These are phyloP conservation scores for Xanthoparmelia taractica DNA, from an alignment of 495 filamentous ascomycete species.

Conservation along the genomic window DNA sequence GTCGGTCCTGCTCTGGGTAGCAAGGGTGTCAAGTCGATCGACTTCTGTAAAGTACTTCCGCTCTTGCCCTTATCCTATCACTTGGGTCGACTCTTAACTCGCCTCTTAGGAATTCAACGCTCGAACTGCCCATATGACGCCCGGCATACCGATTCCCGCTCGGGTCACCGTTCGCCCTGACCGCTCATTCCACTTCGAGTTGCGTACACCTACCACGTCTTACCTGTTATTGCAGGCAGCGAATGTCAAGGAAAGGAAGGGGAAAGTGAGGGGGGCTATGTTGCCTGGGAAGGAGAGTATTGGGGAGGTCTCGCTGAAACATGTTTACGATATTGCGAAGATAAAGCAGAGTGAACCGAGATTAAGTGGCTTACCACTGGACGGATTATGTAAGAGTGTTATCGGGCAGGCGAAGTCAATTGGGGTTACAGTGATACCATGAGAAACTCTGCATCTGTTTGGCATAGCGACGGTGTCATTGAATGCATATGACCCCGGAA, in stretches of 20 bases:
- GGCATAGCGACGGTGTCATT: slow-evolving; percentile 12
- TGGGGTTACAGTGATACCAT: slow-evolving; percentile 74
- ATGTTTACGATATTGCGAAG: slow-evolving; percentile 95
- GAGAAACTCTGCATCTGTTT: slow-evolving; percentile 14
- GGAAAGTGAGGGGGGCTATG: slow-evolving; percentile 68
- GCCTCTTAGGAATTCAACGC: slow-evolving; percentile 93
- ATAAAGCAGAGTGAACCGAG: slow-evolving; percentile 85
- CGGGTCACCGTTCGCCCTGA: slow-evolving; percentile 89
- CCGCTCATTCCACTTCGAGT: slow-evolving; percentile 84
- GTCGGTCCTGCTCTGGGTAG: slow-evolving; percentile 94
- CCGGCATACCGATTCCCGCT: slow-evolving; percentile 81
- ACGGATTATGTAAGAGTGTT: slow-evolving; percentile 77
- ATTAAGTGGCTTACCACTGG: slow-evolving; percentile 68
- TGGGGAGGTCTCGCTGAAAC: slow-evolving; percentile 83
- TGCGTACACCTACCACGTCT: slow-evolving; percentile 86
- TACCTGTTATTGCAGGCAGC: slow-evolving; percentile 83
- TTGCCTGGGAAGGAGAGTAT: slow-evolving; percentile 70
- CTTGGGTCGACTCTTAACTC: slow-evolving; percentile 4
- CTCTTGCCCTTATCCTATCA: slow-evolving; percentile 2
- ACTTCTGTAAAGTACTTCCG: slow-evolving; percentile 88
- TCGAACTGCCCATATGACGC: slow-evolving; percentile 72
- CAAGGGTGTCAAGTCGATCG: slow-evolving; percentile 99
- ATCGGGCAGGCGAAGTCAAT: slow-evolving; percentile 84
- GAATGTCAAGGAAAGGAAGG: slow-evolving; percentile 64
- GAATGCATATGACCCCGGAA: not conserved